phyloP scores from a whole-genome alignment of 352 stramenopile species.

The Globisporangium middletonii region DNA sequence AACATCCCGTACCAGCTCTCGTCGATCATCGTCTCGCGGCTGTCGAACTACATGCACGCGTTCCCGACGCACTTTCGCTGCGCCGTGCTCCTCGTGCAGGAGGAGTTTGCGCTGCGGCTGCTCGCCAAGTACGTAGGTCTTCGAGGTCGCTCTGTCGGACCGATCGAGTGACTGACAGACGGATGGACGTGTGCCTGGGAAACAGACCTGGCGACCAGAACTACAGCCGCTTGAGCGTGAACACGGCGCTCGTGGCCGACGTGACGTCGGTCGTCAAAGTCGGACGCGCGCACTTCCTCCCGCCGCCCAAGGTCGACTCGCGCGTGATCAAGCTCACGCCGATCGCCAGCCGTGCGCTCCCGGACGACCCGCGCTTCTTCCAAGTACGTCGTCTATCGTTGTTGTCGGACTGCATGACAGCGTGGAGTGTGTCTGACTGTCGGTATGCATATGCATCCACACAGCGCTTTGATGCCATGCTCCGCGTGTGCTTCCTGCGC shows the following conservation, averaged over 20 bases:
- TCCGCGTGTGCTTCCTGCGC: conserved; percentile 69
- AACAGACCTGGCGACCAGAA: conserved; percentile 57
- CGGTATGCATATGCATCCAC: neutral
- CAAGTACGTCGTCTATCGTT: conserved; percentile 15
- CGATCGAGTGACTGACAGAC: neutral
- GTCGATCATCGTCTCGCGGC: conserved; percentile 68
- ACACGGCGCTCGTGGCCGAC: conserved; percentile 67
- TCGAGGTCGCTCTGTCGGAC: neutral
- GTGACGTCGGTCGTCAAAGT: conserved; percentile 59
- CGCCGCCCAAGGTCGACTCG: conserved; percentile 80
- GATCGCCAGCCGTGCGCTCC: conserved; percentile 1
- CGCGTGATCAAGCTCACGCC: conserved; percentile 70
- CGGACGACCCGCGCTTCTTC: conserved; percentile 47
- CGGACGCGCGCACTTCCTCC: conserved; percentile 54
- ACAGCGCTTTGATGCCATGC: conserved; percentile 67
- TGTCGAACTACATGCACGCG: conserved; percentile 67
- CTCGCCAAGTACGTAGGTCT: conserved; percentile 42
- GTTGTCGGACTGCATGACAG: no score
- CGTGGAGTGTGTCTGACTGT: neutral
- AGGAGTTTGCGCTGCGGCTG: conserved; percentile 76
- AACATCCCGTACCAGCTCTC: conserved; percentile 89
- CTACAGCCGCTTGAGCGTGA: conserved; percentile 79
- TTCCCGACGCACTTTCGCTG: conserved; percentile 49
- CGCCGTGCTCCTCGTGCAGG: conserved; percentile 76
- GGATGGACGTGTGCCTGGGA: neutral